These are phyloP conservation scores for Cucumis cinereus DNA, from an alignment of 306 rosid genomes.

Conservation along the genomic window DNA sequence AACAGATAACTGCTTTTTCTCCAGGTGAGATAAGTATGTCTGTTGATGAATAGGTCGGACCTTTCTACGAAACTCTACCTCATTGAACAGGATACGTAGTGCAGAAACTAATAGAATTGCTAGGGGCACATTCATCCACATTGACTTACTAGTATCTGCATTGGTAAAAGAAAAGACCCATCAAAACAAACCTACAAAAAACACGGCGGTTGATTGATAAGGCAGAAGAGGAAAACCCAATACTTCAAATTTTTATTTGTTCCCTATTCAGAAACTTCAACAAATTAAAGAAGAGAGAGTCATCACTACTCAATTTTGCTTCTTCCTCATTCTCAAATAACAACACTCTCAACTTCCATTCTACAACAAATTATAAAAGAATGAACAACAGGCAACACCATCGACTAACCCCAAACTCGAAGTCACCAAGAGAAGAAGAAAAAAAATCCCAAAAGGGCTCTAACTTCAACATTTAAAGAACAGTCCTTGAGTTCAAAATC, in stretches of 20 bases:
- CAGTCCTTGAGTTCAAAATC: not conserved
- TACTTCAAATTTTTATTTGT: not conserved
- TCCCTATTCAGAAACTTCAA: not conserved
- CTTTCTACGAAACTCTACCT: conserved; percentile 73
- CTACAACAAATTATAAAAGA: not conserved
- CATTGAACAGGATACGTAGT: conserved; percentile 51
- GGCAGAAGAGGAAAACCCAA: not conserved
- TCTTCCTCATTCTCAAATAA: not conserved
- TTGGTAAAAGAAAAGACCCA: not conserved
- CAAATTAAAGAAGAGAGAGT: not conserved
- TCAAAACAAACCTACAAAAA: not conserved
- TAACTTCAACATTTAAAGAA: not conserved
- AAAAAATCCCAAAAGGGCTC: not conserved
- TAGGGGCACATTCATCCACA: conserved; percentile 90
- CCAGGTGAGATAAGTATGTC: conserved; percentile 72
- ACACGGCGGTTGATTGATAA: not conserved
- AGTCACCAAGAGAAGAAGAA: not conserved
- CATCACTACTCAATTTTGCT: not conserved
- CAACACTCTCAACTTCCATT: not conserved
- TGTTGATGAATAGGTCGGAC: conserved; percentile 30
- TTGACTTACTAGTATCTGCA: conserved; percentile 88
- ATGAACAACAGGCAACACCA: not conserved
- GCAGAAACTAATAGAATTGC: conserved; percentile 57
- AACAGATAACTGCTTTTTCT: conserved; percentile 63
- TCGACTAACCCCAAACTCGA: not conserved